Base-by-base conservation (phyloP, 169 alveolate genomes). In the Cryptosporidium canis region DNA sequence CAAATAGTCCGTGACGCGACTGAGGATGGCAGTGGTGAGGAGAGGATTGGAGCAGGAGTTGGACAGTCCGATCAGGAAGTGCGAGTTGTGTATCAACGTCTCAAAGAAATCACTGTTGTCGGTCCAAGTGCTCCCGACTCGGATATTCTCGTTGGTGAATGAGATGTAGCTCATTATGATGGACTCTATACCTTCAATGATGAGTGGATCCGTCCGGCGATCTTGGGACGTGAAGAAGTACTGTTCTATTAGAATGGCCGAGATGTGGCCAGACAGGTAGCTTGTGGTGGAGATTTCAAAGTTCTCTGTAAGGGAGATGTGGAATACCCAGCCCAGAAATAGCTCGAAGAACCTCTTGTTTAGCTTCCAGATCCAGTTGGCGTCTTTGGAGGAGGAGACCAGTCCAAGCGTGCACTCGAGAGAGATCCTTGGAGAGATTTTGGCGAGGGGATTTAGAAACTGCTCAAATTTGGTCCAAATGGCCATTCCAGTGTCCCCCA, bases 391-490 rank as follows among this genome's bases (percentile, higher is more conserved):
- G 9, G 12, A 35, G 33, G 58, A 43, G 12, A 77, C 33, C 5
- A 77, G 37, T 6, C 37, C 33, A 27, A 29, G 43, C 12, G 44
- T 43, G 35, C 87, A 77, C 43, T 77, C 87, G 18, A 77, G 9
- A 21, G 77, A 35, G n/a, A 56, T 77, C 43, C 72, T 63, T 56
- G 87, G 77, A 1, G 77, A 77, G 9, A 77, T 58, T 58, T 77
- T 53, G 5, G 61, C 7, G 24, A 77, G 44, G 11, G 71, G 87
- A 3, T 18, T 24, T 1, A 77, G 47, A 18, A 77, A 77, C 16
- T 37, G n/a, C 21, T 77, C 63, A 61, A 77, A 58, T 58, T 33
- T 56, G 31, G 41, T 12, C 72, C 87, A 55, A 18, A 35, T 2
- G 7, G 14, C 12, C 18, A 9, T 45, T 44, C 68, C 68, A 61